Evolutionary conservation across 1,284 basidiomycete genomes (phyloP), one percentile per base, ranked within the genome.

Genomic region (Microbotryum violaceum): DNA sequence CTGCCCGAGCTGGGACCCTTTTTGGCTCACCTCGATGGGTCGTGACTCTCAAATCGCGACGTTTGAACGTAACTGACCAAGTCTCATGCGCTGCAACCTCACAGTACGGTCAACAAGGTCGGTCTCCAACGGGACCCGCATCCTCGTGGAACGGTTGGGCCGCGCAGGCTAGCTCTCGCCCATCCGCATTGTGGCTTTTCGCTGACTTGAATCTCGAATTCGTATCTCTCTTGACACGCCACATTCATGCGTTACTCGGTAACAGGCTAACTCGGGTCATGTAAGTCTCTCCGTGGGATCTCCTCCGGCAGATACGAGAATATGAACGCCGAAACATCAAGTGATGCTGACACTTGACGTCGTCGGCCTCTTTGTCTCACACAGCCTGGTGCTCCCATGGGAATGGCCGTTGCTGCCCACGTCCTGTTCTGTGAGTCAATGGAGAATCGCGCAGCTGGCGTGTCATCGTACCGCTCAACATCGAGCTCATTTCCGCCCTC

Each of bases 241-340:
- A n/a, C n/a, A 5, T 25, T 23, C 12, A 4, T 2, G 9, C 27
- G 3, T 7, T 48, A n/a, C n/a, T 29, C 10, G 10, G 46, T n/a
- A 47, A 63, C 84, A 89, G 78, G 85, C 91, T 73, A 94, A 94
- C 83, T 92, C 89, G 71, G 90, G 90, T 65, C 89, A 92, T 78
- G 90, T 89, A 64, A 89, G 89, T 47, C 25, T 86, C 60, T 86
- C 60, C 67, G 76, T 73, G 66, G 29, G 46, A 47, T 21, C 29
- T 50, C n/a, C 29, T n/a, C 27, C 49, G 49, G 29, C 20, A 29
- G 25, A 29, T 21, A 16, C 27, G 27, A 14, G 9, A 20, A 49
- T 21, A 0, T 16, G 48, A 49, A 14, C 48, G 16, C 21, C 48
- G 10, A 27, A 16, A 23, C n/a, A 49, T 12, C 12, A 29, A 31